Conservation (phyloP, 352 stramenopile species). For the Phytophthora pluvialis region DNA sequence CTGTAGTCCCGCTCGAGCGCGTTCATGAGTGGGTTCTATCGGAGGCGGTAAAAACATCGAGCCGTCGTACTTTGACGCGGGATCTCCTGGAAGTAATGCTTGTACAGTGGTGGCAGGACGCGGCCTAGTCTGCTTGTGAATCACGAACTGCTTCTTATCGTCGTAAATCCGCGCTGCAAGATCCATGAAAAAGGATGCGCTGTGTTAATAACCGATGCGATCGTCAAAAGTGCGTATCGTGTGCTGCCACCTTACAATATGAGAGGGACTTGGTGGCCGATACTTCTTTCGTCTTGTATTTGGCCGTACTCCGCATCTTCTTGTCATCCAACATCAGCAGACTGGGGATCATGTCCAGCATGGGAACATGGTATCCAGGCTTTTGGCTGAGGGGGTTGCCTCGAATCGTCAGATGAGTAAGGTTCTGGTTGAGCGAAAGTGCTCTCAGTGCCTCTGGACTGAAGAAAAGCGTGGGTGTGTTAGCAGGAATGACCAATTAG, state of each 20-base stretch:
- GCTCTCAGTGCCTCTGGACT: conserved; percentile 69
- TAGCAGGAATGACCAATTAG: background rate
- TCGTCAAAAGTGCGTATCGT: background rate
- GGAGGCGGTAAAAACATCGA: conserved; percentile 65
- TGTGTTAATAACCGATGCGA: background rate
- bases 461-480: conserved; percentile 6
- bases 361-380: conserved; percentile 63
- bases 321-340: conserved; percentile 80
- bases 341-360: conserved; percentile 79
- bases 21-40: conserved; percentile 45
- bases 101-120: conserved; percentile 49
- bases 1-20: conserved; percentile 28
- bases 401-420: conserved; percentile 71
- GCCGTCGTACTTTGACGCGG: conserved; percentile 53
- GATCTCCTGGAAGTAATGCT: conserved; percentile 45
- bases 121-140: conserved; percentile 51
- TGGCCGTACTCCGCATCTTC: conserved; percentile 62
- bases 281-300: conserved; percentile 47
- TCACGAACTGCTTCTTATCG: conserved; percentile 81
- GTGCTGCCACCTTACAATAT: conserved; percentile 57
- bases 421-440: conserved; percentile 69
- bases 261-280: conserved; percentile 63
- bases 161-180: conserved; percentile 73
- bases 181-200: background rate
- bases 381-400: conserved; percentile 76